phyloP scores from a whole-genome alignment of 2,329 filamentous ascomycete genomes.

The Ceratocystis destructans region DNA sequence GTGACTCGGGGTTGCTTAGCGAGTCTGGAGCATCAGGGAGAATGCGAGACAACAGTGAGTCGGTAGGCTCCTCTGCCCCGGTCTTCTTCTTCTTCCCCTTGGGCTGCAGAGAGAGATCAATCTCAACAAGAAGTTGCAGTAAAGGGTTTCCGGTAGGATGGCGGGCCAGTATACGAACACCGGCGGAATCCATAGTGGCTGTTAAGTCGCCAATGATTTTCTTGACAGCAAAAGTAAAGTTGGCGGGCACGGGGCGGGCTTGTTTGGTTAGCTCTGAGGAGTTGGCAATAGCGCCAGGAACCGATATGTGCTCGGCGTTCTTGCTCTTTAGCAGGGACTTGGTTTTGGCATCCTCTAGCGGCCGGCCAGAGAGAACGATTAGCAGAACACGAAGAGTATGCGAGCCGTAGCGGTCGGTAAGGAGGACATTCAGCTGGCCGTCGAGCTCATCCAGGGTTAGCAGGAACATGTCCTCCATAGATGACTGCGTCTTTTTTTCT shows the following conservation, averaged over 20 bases:
- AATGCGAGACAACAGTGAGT: slow-evolving; percentile 57
- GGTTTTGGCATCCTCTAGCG: slow-evolving; percentile 54
- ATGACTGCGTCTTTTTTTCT: slow-evolving; percentile 32
- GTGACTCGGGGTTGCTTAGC: slow-evolving; percentile 57
- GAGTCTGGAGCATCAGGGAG: slow-evolving; percentile 62
- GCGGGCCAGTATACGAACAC: slow-evolving; percentile 68
- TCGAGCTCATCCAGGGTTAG: slow-evolving; percentile 78
- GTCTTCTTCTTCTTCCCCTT: slow-evolving; percentile 50
- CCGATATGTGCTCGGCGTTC: slow-evolving; percentile 72
- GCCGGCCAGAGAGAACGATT: slow-evolving; percentile 69
- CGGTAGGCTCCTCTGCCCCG: slow-evolving; percentile 28
- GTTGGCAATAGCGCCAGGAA: slow-evolving; percentile 39
- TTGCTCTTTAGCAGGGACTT: slow-evolving; percentile 76
- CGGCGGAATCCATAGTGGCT: slow-evolving; percentile 59
- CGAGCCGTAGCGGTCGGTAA: slow-evolving; percentile 81
- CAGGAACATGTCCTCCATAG: slow-evolving; percentile 77
- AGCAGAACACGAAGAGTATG: slow-evolving; percentile 79
- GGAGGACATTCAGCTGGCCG: slow-evolving; percentile 63
- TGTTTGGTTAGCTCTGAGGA: slow-evolving; percentile 34
- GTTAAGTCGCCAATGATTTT: slow-evolving; percentile 73
- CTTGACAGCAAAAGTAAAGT: slow-evolving; percentile 61
- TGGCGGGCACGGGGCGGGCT: slow-evolving; percentile 53
- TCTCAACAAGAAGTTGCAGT: slow-evolving; percentile 74
- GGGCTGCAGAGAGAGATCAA: slow-evolving; percentile 65
- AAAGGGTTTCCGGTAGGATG: slow-evolving; percentile 87